Conservation (phyloP, 306 rosid species). For the Begonia loranthoides region DNA sequence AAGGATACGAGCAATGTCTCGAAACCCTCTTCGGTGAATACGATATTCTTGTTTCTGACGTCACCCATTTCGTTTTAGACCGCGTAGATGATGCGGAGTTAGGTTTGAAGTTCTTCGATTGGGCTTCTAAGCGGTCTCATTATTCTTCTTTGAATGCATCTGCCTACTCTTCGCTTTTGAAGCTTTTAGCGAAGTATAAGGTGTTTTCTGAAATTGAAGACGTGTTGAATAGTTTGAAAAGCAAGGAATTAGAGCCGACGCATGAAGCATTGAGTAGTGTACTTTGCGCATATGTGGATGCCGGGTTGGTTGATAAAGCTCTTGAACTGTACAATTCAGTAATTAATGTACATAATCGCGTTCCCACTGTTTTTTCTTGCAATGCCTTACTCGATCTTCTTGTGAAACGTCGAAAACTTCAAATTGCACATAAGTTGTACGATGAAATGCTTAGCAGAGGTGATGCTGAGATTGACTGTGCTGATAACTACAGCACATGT, state of each 20-base stretch:
- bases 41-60: slow-evolving; percentile 32
- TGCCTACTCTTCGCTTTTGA: slow-evolving; percentile 56
- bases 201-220: slow-evolving; percentile 42
- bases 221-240: slow-evolving; percentile 29
- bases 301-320: slow-evolving; percentile 47
- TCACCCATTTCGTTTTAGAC: slow-evolving; percentile 69
- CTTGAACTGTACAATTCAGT: slow-evolving; percentile 21
- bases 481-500: slow-evolving; percentile 61
- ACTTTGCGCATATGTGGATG: slow-evolving; percentile 36
- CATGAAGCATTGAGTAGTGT: slow-evolving; percentile 36
- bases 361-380: slow-evolving; percentile 33
- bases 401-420: slow-evolving; percentile 28
- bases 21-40: slow-evolving; percentile 39
- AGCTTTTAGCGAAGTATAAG: slow-evolving; percentile 43
- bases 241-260: slow-evolving; percentile 27
- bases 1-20: slow-evolving; percentile 41
- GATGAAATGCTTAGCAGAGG: slow-evolving; percentile 43
- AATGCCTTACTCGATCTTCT: slow-evolving; percentile 43
- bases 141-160: slow-evolving; percentile 26
- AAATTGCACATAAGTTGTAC: slow-evolving; percentile 42
- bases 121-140: slow-evolving; percentile 43
- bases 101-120: slow-evolving; percentile 58
- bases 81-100: slow-evolving; percentile 34
- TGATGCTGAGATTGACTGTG: slow-evolving; percentile 9
- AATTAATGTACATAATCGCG: slow-evolving; percentile 25